Evolutionary conservation across 768 basidiomycete genomes (phyloP).

Genomic region (Suillus ampliporus): DNA sequence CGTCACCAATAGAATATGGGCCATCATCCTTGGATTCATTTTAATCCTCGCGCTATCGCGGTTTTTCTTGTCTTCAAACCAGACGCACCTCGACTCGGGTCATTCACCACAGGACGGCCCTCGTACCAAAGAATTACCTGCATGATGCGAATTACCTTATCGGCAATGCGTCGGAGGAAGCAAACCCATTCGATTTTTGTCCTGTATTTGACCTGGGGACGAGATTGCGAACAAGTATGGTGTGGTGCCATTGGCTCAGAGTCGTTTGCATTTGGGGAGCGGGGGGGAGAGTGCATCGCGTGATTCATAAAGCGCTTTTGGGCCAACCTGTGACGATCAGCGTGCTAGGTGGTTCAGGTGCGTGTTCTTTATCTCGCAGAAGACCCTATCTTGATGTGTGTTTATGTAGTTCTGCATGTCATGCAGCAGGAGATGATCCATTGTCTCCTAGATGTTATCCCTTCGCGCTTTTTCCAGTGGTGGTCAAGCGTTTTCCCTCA

Average conservation of each 20-base stretch:
- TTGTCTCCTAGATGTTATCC: constrained; percentile 86
- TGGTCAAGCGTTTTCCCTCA: constrained; percentile 98
- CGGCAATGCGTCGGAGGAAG: constrained; percentile 40
- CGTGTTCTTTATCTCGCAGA: constrained; percentile 27
- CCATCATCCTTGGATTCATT: constrained; percentile 60
- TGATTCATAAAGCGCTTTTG: constrained; percentile 81
- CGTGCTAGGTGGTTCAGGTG: constrained; percentile 88
- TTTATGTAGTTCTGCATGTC: constrained; percentile 85
- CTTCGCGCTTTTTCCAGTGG: constrained; percentile 95
- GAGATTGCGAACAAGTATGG: constrained; percentile 82
- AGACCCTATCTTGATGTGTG: constrained; percentile 6
- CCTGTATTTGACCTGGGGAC: constrained; percentile 84
- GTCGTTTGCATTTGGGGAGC: constrained; percentile 77
- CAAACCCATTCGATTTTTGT: constrained; percentile 89
- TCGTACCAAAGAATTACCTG: constrained; percentile 83
- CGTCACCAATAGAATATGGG: constrained; percentile 74
- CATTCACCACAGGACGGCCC: constrained; percentile 46
- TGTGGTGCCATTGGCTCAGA: constrained; percentile 71
- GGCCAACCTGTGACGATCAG: constrained; percentile 91
- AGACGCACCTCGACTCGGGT: constrained; percentile 25
- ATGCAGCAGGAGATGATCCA: constrained; percentile 92
- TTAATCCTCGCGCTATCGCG: constrained; percentile 62
- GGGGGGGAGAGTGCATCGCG: constrained; percentile 81
- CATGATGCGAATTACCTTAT: constrained; percentile 50
- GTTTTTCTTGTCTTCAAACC: constrained; percentile 51